Evolutionary conservation across 768 basidiomycete genomes (phyloP), one percentile per base, ranked within the genome.

Genomic region (Naganishia vishniacii): DNA sequence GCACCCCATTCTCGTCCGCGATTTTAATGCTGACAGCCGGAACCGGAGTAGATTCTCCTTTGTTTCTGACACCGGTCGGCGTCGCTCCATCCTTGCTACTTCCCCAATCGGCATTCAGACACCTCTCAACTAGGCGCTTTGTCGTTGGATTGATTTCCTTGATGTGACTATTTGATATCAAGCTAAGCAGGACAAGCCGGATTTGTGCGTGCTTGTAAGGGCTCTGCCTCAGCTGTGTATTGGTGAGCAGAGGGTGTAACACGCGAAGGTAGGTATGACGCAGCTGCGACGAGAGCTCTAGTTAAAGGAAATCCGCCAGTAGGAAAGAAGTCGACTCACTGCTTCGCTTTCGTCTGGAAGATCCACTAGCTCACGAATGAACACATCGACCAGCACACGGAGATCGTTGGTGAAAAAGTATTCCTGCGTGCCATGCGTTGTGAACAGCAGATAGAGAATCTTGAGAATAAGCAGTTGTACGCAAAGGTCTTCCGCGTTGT

Each of bases 351-450:
- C 92, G 64, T 97, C 92, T 68, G 91, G 92, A 20, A 99, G 78
- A 74, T 99, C 88, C 15, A 84, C 84, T 51, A 99, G 79, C 75
- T 97, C 94, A 41, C 95, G 85, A n/a, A 99, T 81, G 71, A 99
- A 97, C 0, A 99, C 95, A 71, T 99, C 95, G 13, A 99, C 91
- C 15, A 99, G 81, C 3, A 99, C 95, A 70, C 90, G 84, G 32
- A 99, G 81, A 71, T 99, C 95, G 72, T 99, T 99, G 16, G 92
- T 97, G 78, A 95, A 99, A 73, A 99, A 98, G 75, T 91, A 98
- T 75, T 98, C 92, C 5, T 87, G 86, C 12, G 91, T 92, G 32
- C 87, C 90, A 67, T 86, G 86, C 1, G 90, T 95, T 16, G 91
- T 94, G 76, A 97, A 98, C 11, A 99, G 82, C 7, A 97, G 83